Evolutionary conservation across 2,329 filamentous ascomycete species (phyloP).

Genomic region (Pyrenophora graminea): DNA sequence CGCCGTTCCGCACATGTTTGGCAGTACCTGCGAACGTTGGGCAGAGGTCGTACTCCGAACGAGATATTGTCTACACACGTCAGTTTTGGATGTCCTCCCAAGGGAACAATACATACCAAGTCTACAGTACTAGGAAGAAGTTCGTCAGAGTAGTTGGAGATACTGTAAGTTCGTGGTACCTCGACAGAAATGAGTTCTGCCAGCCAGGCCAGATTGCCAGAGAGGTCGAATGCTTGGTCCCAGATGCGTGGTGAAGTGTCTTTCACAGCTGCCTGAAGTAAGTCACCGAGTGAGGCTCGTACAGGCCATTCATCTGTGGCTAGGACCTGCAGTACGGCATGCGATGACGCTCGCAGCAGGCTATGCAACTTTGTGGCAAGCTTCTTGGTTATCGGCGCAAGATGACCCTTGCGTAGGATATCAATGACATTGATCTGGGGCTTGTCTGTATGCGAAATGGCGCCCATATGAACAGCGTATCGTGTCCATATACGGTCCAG

Average conservation of each 20-base stretch:
- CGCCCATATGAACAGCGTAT: conserved; percentile 34
- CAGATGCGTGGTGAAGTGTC: conserved; percentile 28
- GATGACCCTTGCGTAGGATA: conserved; percentile 29
- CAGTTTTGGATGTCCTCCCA: not conserved
- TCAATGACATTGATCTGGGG: conserved; percentile 28
- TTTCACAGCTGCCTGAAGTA: conserved; percentile 29
- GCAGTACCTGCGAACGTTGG: conserved; percentile 27
- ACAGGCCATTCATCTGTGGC: conserved; percentile 34
- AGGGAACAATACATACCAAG: conserved; percentile 29
- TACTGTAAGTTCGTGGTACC: conserved; percentile 32
- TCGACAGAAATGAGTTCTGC: conserved; percentile 27
- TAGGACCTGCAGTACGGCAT: conserved; percentile 27
- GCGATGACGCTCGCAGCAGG: conserved; percentile 28
- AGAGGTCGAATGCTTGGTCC: conserved; percentile 32
- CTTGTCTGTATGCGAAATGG: conserved; percentile 13
- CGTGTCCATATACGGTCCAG: conserved; percentile 52
- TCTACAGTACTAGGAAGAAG: conserved; percentile 58
- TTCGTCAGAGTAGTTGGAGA: conserved; percentile 56
- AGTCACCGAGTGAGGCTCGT: conserved; percentile 26
- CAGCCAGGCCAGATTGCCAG: conserved; percentile 25
- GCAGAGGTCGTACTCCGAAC: conserved; percentile 57
- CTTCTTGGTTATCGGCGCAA: conserved; percentile 30
- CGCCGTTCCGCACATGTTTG: conserved; percentile 48
- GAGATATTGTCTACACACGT: conserved; percentile 49
- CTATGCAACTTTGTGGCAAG: conserved; percentile 32